Conservation (phyloP, 352 stramenopile species). For the Thraustochytrium striatum region DNA sequence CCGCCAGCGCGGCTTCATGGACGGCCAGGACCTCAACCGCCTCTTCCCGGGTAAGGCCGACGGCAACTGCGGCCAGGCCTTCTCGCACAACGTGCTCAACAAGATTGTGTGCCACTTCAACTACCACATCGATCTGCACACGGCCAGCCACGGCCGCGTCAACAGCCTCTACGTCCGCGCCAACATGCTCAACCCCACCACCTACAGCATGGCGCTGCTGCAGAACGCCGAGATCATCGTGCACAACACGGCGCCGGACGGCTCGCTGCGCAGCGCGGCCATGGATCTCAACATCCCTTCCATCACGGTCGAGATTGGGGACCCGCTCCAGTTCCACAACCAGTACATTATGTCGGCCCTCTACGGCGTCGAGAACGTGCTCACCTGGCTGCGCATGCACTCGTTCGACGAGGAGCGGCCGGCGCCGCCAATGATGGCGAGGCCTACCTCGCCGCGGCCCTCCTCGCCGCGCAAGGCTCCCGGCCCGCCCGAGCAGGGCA, state of each 20-base stretch:
- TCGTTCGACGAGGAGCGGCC: conserved; percentile 27
- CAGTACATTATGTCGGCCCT: conserved; percentile 6
- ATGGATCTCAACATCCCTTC: conserved; percentile 43
- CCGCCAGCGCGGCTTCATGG: conserved; percentile 46
- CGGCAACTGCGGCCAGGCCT: conserved; percentile 48
- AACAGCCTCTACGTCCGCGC: conserved; percentile 53
- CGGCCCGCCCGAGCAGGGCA: neutral
- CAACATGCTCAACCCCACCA: conserved; percentile 46
- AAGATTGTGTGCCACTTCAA: conserved; percentile 48
- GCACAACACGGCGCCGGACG: conserved; percentile 50
- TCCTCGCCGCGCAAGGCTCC: neutral
- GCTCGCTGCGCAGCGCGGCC: conserved; percentile 46
- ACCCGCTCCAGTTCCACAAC: conserved; percentile 42
- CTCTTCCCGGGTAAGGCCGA: conserved; percentile 49
- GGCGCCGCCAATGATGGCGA: neutral
- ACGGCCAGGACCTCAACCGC: conserved; percentile 51
- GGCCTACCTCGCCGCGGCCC: neutral
- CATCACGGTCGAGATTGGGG: conserved; percentile 52
- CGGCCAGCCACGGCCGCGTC: conserved; percentile 45
- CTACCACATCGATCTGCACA: conserved; percentile 54
- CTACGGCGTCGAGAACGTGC: conserved; percentile 34
- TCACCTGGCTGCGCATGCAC: conserved; percentile 26
- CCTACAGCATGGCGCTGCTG: conserved; percentile 39
- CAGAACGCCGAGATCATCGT: conserved; percentile 53
- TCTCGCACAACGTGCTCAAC: conserved; percentile 43